Evolutionary conservation across 2,329 filamentous ascomycete species (phyloP), one percentile per base, ranked within the genome.

Genomic region (Epicoccum nigrum): DNA sequence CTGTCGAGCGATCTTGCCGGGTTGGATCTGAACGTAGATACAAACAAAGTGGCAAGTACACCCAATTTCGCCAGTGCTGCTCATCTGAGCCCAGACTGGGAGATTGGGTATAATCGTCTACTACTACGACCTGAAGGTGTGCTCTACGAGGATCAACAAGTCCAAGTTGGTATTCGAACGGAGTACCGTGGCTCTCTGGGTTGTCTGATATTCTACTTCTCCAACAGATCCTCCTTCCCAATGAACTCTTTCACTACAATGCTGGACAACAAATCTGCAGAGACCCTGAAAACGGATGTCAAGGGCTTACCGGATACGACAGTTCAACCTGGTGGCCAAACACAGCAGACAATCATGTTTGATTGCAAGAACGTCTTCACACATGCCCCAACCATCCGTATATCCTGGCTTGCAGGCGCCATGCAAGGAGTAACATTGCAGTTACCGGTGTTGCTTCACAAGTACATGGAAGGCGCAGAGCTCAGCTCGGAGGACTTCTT

Each of bases 111-210:
- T 76, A 90, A 93, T 68, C 85, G 86, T 45, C 79, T 99, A 13
- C 81, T 96, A 61, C 84, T 96, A 41, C 83, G 82, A 46, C 77
- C 88, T 0, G 92, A 97, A 70, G 94, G 94, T 46, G 83, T 99
- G 7, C 80, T 99, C 1, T 99, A 97, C 70, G 92, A 99, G 74
- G 94, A 99, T 69, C 88, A 87, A 0, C 94, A 99, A 74, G 84
- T 99, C 45, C 93, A 99, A 70, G 83, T 99, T 32, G 94, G 94
- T 25, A 77, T 97, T 44, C 87, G 94, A 28, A 95, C 92, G 8
- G 94, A 99, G 75, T 99, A 97, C 71, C 88, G 94, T 54, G 90
- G 87, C n/a, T 90, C 96, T 69, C 88, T 97, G 78, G 94, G 94
- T 33, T 96, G 94, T 65, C 79, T 99, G 56, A 97, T 99, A 65